Evolutionary conservation across 106 monocot species (phyloP), one percentile per base, ranked within the genome.

Genomic region (Triglochin maritima): DNA sequence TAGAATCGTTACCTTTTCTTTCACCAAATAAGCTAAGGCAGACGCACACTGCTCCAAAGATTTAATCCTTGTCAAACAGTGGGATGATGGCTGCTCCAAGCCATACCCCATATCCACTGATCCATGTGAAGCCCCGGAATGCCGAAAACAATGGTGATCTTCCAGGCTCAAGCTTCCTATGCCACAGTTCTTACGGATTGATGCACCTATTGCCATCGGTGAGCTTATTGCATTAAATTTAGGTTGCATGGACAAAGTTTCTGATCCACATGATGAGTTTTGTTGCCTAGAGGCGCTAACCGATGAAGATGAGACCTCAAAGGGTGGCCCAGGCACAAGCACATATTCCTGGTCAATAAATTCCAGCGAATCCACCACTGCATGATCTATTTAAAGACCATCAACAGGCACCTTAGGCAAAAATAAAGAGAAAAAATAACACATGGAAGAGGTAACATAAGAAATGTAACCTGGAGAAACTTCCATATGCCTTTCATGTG

Each of bases 341-440:
- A 98, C 91, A 80, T 88, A 90, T 14, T 88, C 90, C 64, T 88
- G 88, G 50, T 88, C 87, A 75, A 91, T 82, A 63, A 86, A 78
- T 54, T 98, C 96, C 69, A 90, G 69, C 63, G 88, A 88, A 78
- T 98, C 96, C 73, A 71, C 68, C 48, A 78, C 57, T 63, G 72
- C n/a, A 63, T 73, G 64, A 71, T 83, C 84, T 85, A 60, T 61
- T 48, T 6, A 62, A 69, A 62, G 17, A 62, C 12, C 42, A 71
- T 57, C 15, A 46, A 50, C 58, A 66, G 17, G 11, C 17, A 53
- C 66, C 29, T 29, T 15, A 47, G 61, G 29, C 45, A 66, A 68
- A 72, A 10, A 69, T 49, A 59, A 65, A 69, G 17, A 74, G 67
- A 55, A 47, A 9, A 13, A 64, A 13, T 7, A 49, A 29, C 4